Percentiles rank a stretch among this genome's conserved stretches.
Conservation (phyloP, 495 filamentous ascomycete genomes). For the Aspergillus bridgeri region DNA sequence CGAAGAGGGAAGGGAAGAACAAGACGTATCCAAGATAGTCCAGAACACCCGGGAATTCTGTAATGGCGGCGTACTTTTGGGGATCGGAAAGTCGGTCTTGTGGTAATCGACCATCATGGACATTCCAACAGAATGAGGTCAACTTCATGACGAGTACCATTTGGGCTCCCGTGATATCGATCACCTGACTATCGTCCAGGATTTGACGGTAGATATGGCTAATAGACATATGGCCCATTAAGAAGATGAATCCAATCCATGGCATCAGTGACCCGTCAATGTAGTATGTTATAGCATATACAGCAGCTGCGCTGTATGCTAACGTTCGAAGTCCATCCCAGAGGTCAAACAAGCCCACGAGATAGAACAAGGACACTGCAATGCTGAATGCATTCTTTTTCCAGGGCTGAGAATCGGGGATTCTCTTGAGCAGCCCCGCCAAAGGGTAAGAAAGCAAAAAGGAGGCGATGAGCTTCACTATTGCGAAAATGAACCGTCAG, state of each 20-base stretch:
- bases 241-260: conserved; percentile 90
- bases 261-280: conserved; percentile 94
- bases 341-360: conserved; percentile 91
- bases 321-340: conserved; percentile 84
- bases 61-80: conserved; percentile 78
- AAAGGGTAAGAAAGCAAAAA: conserved; percentile 93
- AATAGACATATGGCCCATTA: conserved; percentile 94
- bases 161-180: conserved; percentile 94
- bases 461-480: conserved; percentile 90
- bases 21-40: conserved; percentile 88
- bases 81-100: conserved; percentile 76
- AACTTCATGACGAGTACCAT: conserved; percentile 99
- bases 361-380: conserved; percentile 77
- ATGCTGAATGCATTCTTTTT: conserved; percentile 91
- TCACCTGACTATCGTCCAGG: conserved; percentile 53
- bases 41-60: conserved; percentile 65
- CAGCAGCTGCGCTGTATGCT: conserved; percentile 68
- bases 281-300: conserved; percentile 81
- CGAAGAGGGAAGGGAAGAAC: conserved; percentile 89
- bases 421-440: conserved; percentile 81
- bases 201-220: conserved; percentile 83
- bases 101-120: conserved; percentile 81
- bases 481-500: conserved; percentile 12
- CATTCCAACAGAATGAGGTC: conserved; percentile 95
- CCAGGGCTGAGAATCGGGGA: conserved; percentile 80